Percentiles rank a stretch among this genome's conserved stretches.
phyloP scores from a whole-genome alignment of 345 rosid species.

The Populus nigra region DNA sequence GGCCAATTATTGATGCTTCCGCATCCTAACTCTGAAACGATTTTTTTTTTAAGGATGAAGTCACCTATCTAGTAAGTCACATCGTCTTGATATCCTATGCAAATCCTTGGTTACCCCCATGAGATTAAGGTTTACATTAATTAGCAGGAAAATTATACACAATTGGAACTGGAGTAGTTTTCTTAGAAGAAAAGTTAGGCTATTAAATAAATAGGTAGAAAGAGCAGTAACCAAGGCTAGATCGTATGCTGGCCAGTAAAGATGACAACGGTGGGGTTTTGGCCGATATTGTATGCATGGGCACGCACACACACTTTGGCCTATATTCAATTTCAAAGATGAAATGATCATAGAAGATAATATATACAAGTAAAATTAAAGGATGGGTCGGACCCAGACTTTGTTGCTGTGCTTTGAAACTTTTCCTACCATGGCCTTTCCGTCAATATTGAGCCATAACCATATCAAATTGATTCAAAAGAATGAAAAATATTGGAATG shows the following conservation, averaged over 20 bases:
- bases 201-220: too few species aligned
- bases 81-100: too few species aligned
- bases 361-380: not conserved
- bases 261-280: not conserved
- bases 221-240: not conserved
- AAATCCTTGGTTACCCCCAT: too few species aligned
- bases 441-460: not conserved
- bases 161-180: too few species aligned
- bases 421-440: not conserved
- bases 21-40: too few species aligned
- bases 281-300: not conserved
- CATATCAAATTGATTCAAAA: not conserved
- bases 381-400: not conserved
- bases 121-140: too few species aligned
- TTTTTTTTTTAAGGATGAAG: too few species aligned
- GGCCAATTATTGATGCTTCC: too few species aligned
- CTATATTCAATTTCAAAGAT: not conserved
- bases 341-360: not conserved
- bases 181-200: too few species aligned
- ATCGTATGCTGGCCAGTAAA: not conserved
- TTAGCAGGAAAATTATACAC: too few species aligned
- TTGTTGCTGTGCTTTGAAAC: slow-evolving; percentile 7
- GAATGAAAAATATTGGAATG: not conserved
- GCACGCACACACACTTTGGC: not conserved
- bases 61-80: too few species aligned